Evolutionary conservation across 2,329 filamentous ascomycete species (phyloP), one percentile per base, ranked within the genome.

Genomic region (Cryphonectria radicalis): DNA sequence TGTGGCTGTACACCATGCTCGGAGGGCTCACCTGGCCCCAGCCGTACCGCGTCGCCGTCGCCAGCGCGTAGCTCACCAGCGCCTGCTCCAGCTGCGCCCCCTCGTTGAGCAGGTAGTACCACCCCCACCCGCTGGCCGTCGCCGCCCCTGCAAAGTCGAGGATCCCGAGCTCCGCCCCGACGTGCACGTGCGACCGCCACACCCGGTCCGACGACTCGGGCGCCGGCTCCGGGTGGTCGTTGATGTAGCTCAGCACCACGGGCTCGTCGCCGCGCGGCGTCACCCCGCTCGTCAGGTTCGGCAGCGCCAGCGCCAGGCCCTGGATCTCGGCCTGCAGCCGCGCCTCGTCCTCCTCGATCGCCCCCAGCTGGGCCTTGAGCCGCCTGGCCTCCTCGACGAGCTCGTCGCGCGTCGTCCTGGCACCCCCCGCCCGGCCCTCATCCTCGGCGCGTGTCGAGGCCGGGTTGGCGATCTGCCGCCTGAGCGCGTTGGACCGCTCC

Each of bases 71-170:
- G 79, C 95, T 92, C 17, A 98, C 84, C 3, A 99, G 87, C 0
- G 96, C 96, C 79, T 98, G 95, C 82, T 99, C 96, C n/a, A 99
- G 88, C 80, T 96, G 89, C 0, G 95, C 95, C 11, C 91, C 96
- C 78, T 97, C 95, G 78, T 95, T 93, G n/a, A 93, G 85, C 14
- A 99, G 89, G 81, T 94, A 98, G 83, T 99, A 99, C 93, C 94
- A 99, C 1, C 96, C 96, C 95, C 95, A 99, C 53, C 96, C 96
- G 4, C 92, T 93, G 1, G 93, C 91, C n/a, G 88, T 90, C 1
- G 91, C 91, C 6, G 94, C 94, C 72, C 88, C 91, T 6, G 92
- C 86, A 78, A 99, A 98, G 82, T 99, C 95, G 67, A 99, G 85
- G n/a, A 99, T 87, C 46, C 91, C 91, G n/a, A 99, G 88, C 77